Evolutionary conservation across 1,139 yeast genomes (phyloP), one percentile per base, ranked within the genome.

Genomic region (Groenewaldozyma sp.): DNA sequence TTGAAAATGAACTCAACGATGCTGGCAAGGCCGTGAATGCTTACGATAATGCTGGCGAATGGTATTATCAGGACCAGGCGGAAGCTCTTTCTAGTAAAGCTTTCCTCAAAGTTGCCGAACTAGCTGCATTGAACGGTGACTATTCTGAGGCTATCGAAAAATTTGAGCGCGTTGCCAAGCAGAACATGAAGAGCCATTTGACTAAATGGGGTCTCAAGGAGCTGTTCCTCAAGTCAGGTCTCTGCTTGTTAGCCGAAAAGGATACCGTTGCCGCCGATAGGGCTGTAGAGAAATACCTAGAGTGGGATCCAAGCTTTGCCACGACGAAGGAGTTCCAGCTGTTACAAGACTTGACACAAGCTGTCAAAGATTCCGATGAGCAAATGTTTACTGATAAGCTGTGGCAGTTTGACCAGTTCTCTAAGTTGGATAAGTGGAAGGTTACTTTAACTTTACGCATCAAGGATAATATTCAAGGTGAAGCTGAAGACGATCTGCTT

Each of bases 41-140:
- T 22, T 91, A 82, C 59, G 94, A 87, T 56, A 83, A 82, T 53
- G 96, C 98, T 3, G 96, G 95, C 31, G 97, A 93, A 56, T 91
- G 95, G 84, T 87, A 82, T 58, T 75, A 77, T 44, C 87, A 93
- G 46, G 98, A 91, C 63, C 91, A 86, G 45, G 97, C 98, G 0
- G 82, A 81, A 49, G 94, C 96, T 6, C 70, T 91, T 45, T 77
- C 95, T 24, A 87, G 79, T 63, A 91, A 91, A 64, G 87, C 94
- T 20, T 83, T 73, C 52, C 67, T 88, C 52, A 86, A 86, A 61
- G 83, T 91, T 50, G 98, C 97, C 1, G 97, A 91, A 56, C 69
- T 91, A 53, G 71, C 79, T 40, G 95, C 95, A n/a, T 63, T 79
- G 42, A 70, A 73, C 40, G 87, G 78, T 11, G 73, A 83, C 46